phyloP scores from a whole-genome alignment of 306 rosid genomes.

The Ziziphus jujuba region DNA sequence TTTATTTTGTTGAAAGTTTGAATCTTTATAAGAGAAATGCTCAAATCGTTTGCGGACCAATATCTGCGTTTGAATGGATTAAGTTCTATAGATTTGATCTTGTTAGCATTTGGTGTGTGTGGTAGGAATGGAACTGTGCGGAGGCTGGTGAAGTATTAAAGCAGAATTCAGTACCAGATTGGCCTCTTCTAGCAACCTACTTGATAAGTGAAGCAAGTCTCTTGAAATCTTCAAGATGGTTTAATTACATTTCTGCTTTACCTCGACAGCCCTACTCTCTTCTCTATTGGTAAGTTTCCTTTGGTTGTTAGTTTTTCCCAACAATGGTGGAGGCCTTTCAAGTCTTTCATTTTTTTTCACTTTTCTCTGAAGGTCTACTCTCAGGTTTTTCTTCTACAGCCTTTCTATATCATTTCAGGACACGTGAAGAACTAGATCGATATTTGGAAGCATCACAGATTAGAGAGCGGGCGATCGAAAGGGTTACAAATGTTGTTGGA shows the following conservation, averaged over 20 bases:
- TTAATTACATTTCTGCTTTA: slow-evolving; percentile 81
- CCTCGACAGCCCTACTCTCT: slow-evolving; percentile 97
- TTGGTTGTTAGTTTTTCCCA: slow-evolving; percentile 7
- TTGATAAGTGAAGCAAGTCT: slow-evolving; percentile 91
- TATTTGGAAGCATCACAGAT: slow-evolving; percentile 95
- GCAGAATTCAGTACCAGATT: slow-evolving; percentile 78
- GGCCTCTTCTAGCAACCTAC: slow-evolving; percentile 93
- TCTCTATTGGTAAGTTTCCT: slow-evolving; percentile 67
- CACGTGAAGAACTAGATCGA: slow-evolving; percentile 84
- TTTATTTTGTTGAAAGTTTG: not conserved
- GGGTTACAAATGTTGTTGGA: slow-evolving; percentile 86
- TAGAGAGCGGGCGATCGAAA: slow-evolving; percentile 84
- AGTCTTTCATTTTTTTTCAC: slow-evolving; percentile 1
- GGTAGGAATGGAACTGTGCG: slow-evolving; percentile 68
- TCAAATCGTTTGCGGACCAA: no score
- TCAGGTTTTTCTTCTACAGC: slow-evolving; percentile 27
- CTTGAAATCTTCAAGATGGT: slow-evolving; percentile 86
- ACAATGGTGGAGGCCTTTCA: slow-evolving; percentile 14
- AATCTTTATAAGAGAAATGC: not conserved
- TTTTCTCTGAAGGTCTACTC: slow-evolving; percentile 25
- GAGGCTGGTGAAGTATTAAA: slow-evolving; percentile 79
- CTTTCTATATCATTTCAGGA: slow-evolving; percentile 67
- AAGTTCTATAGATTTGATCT: not conserved
- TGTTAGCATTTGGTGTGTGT: no score
- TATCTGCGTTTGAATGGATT: no score